Conservation (phyloP, 139 green algal genomes). For the Auxenochlorella pyrenoidosa region DNA sequence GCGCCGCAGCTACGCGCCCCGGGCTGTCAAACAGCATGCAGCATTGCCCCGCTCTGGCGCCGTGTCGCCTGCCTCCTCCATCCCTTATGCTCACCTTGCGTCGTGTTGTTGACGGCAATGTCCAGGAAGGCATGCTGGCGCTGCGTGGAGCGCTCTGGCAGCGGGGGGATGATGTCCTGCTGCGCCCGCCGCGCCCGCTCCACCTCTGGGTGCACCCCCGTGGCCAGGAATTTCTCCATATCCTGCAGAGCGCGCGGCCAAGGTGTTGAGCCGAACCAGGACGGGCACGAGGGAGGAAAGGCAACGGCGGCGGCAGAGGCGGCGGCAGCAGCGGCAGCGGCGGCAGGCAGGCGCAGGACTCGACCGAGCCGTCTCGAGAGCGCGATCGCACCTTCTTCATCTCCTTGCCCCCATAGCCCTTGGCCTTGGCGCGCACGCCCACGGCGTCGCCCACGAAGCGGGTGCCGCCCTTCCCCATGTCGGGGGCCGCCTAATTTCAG, state of each 20-base stretch:
- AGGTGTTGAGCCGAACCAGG: too few relatives aligned
- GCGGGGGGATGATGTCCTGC: conserved; percentile 34
- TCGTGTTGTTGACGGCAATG: conserved; percentile 47
- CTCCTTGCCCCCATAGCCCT: conserved; percentile 24
- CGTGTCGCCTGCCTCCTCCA: too few relatives aligned
- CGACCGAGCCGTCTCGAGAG: background rate
- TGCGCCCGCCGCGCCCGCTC: conserved; percentile 19
- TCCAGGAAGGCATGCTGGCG: conserved; percentile 74
- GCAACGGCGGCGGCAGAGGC: background rate
- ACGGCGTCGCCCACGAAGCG: conserved; percentile 45
- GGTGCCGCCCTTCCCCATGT: conserved; percentile 49
- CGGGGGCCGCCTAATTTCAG: background rate
- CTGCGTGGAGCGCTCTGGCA: conserved; percentile 60
- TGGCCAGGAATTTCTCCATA: conserved; percentile 52
- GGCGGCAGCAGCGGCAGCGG: background rate
- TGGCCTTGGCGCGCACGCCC: conserved; percentile 23
- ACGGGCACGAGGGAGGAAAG: background rate
- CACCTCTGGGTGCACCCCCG: conserved; percentile 52
- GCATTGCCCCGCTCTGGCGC: too few relatives aligned
- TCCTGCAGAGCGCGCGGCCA: conserved; percentile 26
- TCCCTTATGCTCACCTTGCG: conserved; percentile 31
- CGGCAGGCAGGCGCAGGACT: background rate
- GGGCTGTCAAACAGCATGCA: too few relatives aligned
- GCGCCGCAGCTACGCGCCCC: too few relatives aligned
- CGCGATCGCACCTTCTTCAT: conserved; percentile 26